These are phyloP conservation scores for Plantago lanceolata DNA, from an alignment of 305 asterid species.

Conservation along the genomic window DNA sequence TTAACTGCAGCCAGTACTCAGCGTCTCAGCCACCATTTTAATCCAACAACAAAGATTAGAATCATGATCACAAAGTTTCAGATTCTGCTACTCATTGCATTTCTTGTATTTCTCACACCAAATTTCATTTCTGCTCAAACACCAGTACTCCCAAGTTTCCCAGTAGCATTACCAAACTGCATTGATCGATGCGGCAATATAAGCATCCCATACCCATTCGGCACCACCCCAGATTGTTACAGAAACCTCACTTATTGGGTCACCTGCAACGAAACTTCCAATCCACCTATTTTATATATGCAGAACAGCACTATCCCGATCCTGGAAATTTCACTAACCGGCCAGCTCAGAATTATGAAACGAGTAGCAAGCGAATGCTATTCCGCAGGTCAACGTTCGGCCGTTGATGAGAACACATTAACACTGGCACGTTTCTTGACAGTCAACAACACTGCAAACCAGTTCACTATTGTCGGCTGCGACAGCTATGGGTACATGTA, in stretches of 20 bases:
- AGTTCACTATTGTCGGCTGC: slow-evolving; percentile 25
- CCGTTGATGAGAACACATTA: background rate
- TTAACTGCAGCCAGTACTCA: too few relatives aligned
- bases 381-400: background rate
- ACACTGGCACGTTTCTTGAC: background rate
- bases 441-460: slow-evolving; percentile 20
- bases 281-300: slow-evolving; percentile 10
- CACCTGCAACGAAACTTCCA: slow-evolving; percentile 11
- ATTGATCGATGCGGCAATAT: slow-evolving; percentile 23
- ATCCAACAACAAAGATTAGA: too few relatives aligned
- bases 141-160: background rate
- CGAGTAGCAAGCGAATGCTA: slow-evolving; percentile 11
- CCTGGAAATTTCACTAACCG: slow-evolving; percentile 15
- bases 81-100: background rate
- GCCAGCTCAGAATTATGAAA: slow-evolving; percentile 12
- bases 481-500: background rate
- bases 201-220: slow-evolving; percentile 29
- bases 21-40: too few relatives aligned
- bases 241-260: background rate
- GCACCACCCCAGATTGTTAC: slow-evolving; percentile 20
- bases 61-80: background rate
- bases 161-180: slow-evolving; percentile 1
- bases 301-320: background rate
- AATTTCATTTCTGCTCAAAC: background rate
- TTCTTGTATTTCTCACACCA: background rate